Evolutionary conservation across 139 green algal species (phyloP).

Genomic region (Desmodesmus armatus): DNA sequence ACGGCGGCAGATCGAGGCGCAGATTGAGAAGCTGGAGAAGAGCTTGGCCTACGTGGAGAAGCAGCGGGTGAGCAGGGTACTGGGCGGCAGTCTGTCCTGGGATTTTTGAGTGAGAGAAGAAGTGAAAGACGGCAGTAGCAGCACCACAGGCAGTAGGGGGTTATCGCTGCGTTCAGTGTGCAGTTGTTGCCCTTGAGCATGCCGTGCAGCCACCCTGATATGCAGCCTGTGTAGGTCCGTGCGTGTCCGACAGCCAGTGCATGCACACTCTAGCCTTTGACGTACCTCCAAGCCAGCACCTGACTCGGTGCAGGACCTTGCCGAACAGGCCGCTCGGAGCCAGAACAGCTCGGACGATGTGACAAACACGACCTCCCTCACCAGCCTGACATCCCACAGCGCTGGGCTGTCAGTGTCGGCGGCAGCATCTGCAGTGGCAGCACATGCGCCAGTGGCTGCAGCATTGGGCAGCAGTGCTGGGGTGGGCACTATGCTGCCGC

Average conservation of each 20-base stretch:
- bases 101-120: background rate
- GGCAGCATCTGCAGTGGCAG: background rate
- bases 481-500: background rate
- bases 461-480: background rate
- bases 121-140: background rate
- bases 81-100: background rate
- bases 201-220: background rate
- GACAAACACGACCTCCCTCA: background rate
- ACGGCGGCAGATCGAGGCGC: slow-evolving; percentile 16
- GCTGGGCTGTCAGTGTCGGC: background rate
- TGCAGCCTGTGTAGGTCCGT: background rate
- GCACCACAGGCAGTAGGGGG: background rate
- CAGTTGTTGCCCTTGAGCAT: background rate
- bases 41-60: slow-evolving; percentile 28
- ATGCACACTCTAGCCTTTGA: background rate
- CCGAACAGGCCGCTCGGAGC: slow-evolving; percentile 36
- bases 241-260: background rate
- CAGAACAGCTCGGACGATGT: slow-evolving; percentile 5
- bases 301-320: slow-evolving; percentile 28
- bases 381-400: background rate
- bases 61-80: slow-evolving; percentile 39
- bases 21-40: slow-evolving; percentile 38
- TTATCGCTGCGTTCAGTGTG: background rate
- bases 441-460: background rate
- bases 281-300: slow-evolving; percentile 21